Conservation (phyloP, 2,329 filamentous ascomycete genomes). For the Blastomyces silverae region DNA sequence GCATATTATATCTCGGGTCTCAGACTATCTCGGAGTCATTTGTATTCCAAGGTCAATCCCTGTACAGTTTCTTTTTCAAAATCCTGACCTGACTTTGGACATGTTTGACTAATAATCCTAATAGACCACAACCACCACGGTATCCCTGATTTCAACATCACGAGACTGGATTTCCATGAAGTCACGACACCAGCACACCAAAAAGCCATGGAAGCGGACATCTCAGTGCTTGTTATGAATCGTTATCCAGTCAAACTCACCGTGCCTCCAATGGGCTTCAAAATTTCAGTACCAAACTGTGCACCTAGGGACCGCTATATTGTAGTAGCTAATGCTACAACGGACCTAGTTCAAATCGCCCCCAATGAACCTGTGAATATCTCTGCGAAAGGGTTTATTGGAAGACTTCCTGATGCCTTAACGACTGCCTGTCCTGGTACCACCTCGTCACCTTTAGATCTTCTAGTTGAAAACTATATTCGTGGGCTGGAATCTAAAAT, state of each 20-base stretch:
- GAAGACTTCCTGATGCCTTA: slow-evolving; percentile 65
- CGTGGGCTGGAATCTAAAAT: slow-evolving; percentile 70
- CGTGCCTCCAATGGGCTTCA: slow-evolving; percentile 74
- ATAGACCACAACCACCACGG: slow-evolving; percentile 59
- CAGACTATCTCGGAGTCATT: slow-evolving; percentile 69
- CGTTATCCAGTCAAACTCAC: slow-evolving; percentile 69
- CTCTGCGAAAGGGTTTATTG: slow-evolving; percentile 64
- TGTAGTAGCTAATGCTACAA: slow-evolving; percentile 67
- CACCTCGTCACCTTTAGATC: slow-evolving; percentile 74
- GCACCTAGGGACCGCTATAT: slow-evolving; percentile 64
- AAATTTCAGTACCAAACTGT: slow-evolving; percentile 80
- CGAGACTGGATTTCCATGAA: slow-evolving; percentile 72
- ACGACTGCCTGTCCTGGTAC: slow-evolving; percentile 68
- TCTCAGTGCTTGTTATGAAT: slow-evolving; percentile 65
- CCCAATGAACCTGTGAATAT: slow-evolving; percentile 62
- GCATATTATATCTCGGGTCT: slow-evolving; percentile 69
- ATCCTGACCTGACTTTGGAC: slow-evolving; percentile 19
- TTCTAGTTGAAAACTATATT: slow-evolving; percentile 72
- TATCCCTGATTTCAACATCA: slow-evolving; percentile 76
- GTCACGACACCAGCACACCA: slow-evolving; percentile 48
- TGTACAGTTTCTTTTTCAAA: slow-evolving; percentile 45
- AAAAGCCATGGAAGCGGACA: slow-evolving; percentile 71
- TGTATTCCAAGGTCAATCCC: slow-evolving; percentile 73
- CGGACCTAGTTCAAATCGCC: slow-evolving; percentile 58
- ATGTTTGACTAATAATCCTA: slow-evolving; percentile 15